Base-by-base conservation (phyloP, 768 basidiomycete species). In the Termitomyces sp. region DNA sequence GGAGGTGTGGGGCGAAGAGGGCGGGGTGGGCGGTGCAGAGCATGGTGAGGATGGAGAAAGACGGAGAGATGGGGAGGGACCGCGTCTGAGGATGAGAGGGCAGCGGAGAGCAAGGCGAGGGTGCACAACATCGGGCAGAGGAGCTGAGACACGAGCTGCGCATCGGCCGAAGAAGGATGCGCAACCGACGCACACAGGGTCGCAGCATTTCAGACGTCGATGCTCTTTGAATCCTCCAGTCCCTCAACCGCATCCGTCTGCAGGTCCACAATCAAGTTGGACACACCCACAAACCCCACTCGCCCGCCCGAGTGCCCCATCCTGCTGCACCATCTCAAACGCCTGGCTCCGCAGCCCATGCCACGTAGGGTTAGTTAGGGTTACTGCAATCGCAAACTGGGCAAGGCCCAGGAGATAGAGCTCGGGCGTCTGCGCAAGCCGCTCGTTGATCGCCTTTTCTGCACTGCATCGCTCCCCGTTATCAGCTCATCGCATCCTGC, bases 371-470 rank as follows among this genome's bases (percentile, higher is more conserved):
- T n/a, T n/a, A n/a, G n/a, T n/a, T n/a, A n/a, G n/a, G n/a, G n/a
- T n/a, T n/a, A n/a, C 87, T 19, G 79, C 78, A 32, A 87, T 84
- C 9, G 90, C 86, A 60, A 91, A 90, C 73, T 92, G 89, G 2
- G 87, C 84, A 34, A 93, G 73, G 1, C 89, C 91, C 21, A 92
- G 81, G 23, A 93, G 71, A 64, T 92, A 92, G 7, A 87, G 76
- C 75, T 92, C 90, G 4, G 90, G 91, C 1, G 87, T 85, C 62
- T 86, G 85, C 17, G 83, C 82, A 23, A 93, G 75, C 14, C 90
- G 80, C 61, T 93, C 88, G 66, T 92, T 89, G 56, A 93, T 89
- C 0, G 87, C 87, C 57, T 85, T 84, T 65, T 92, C 90, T 50
- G 91, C 90, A 73, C 89, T 82, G 59, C 31, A n/a, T n/a, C n/a